Base-by-base conservation (phyloP, 2,329 filamentous ascomycete species). In the Aureobasidium sp. region DNA sequence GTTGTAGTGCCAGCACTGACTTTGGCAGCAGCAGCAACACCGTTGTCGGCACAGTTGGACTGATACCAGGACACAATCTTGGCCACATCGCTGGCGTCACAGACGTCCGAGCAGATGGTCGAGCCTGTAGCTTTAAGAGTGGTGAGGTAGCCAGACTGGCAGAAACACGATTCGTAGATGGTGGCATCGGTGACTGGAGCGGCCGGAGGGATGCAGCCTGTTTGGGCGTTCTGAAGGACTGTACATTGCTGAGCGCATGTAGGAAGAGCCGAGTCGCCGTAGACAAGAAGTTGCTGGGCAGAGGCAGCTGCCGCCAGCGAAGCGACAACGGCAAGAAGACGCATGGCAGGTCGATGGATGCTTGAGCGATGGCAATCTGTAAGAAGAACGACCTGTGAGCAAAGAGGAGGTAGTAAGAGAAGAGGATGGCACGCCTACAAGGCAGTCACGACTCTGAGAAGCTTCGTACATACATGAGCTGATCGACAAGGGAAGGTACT, bases 131-230 rank as follows among this genome's bases (percentile, higher is more conserved):
- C 76, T 36, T 82, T 81, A 62, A 91, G 85, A 9, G 79, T 73
- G 4, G 79, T 76, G 2, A 94, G 80, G 26, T 80, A 76, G 13
- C 78, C 66, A 55, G 87, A 84, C 68, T 80, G 77, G 76, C 91
- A 96, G 77, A 95, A 91, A 75, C 91, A 95, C 39, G 80, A 78
- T 57, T 84, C 79, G 72, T 88, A 90, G 47, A 79, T 81, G 23
- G 73, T 69, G 44, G 80, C 72, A 52, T 80, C 78, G 55, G 80
- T 79, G 7, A 75, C 72, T 5, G 81, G 73, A 27, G 76, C 79
- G 4, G 82, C 83, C 10, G 77, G 74, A 3, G 87, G 87, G 1
- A 87, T 81, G 74, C 91, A 95, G 64, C 79, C 84, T 50, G 82
- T 82, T 70, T 91, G 89, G 63, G 88, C 90, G 73, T 89, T 83